Percentiles rank a stretch among this genome's conserved stretches.
Conservation (phyloP, 495 filamentous ascomycete genomes). For the Platismatia glauca region DNA sequence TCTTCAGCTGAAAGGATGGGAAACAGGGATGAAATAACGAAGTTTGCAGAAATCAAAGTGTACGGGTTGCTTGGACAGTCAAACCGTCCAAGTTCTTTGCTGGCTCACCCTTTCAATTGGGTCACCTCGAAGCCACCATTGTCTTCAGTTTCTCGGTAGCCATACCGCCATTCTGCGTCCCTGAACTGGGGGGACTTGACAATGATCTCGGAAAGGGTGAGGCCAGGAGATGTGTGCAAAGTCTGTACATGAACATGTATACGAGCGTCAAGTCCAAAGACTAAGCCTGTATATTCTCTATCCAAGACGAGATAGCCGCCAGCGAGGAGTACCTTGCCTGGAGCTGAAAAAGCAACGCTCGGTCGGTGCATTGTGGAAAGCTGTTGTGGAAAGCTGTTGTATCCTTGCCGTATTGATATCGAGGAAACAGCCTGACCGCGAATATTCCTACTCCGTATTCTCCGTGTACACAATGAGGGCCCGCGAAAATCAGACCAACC, state of each 20-base stretch:
- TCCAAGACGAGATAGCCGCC: constrained; percentile 95
- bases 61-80: not conserved
- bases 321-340: constrained; percentile 89
- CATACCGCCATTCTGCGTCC: constrained; percentile 79
- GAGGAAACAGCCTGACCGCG: not conserved
- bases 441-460: too few species aligned
- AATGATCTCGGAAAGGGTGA: constrained; percentile 57
- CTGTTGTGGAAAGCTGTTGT: not conserved
- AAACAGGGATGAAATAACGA: not conserved
- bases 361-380: constrained; percentile 10
- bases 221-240: constrained; percentile 45
- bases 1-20: not conserved
- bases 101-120: constrained; percentile 66
- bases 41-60: not conserved
- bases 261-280: constrained; percentile 88
- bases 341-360: constrained; percentile 69
- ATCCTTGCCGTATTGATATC: not conserved
- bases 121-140: constrained; percentile 68
- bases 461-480: too few species aligned
- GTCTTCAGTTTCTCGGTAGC: constrained; percentile 55
- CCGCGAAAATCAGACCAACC: too few species aligned
- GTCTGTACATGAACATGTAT: constrained; percentile 75
- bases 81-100: not conserved
- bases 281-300: constrained; percentile 74
- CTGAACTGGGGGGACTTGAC: constrained; percentile 88